Conservation (phyloP, 1,139 yeast species). For the Saccharomyces hybrid region DNA sequence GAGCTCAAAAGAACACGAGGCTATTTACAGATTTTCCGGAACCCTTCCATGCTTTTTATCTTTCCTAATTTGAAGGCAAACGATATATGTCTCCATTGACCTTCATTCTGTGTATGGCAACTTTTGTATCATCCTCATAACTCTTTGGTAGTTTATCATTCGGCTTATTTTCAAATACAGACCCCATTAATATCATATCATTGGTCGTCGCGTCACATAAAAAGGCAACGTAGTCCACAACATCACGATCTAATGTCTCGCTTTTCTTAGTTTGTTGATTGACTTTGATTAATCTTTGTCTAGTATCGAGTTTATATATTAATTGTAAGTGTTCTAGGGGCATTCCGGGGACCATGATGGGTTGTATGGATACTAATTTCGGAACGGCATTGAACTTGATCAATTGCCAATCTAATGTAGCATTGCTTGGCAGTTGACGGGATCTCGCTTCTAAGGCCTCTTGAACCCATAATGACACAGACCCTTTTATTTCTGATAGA, state of each 20-base stretch:
- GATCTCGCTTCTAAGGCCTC: constrained; percentile 48
- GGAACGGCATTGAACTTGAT: constrained; percentile 64
- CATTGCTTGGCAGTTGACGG: constrained; percentile 49
- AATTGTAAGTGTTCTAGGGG: constrained; percentile 65
- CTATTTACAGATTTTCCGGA: neutral
- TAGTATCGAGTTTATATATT: constrained; percentile 67
- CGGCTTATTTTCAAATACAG: constrained; percentile 63
- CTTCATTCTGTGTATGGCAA: constrained; percentile 40
- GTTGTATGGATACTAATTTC: constrained; percentile 63
- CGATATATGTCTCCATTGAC: constrained; percentile 47
- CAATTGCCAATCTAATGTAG: constrained; percentile 69
- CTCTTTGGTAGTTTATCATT: constrained; percentile 35
- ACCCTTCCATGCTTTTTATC: neutral
- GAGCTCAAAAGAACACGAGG: neutral
- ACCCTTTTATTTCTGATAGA: constrained; percentile 38
- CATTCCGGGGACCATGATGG: constrained; percentile 50
- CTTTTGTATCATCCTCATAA: constrained; percentile 31
- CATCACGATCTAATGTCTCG: constrained; percentile 46
- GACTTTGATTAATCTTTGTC: constrained; percentile 54
- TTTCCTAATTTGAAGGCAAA: constrained; percentile 25
- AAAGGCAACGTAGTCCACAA: constrained; percentile 69
- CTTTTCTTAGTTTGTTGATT: constrained; percentile 42
- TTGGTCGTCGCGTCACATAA: constrained; percentile 67
- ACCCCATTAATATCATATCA: constrained; percentile 68
- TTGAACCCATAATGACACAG: constrained; percentile 54